These are phyloP conservation scores for Pythium brachiatum DNA, from an alignment of 352 stramenopile species.

Conservation along the genomic window DNA sequence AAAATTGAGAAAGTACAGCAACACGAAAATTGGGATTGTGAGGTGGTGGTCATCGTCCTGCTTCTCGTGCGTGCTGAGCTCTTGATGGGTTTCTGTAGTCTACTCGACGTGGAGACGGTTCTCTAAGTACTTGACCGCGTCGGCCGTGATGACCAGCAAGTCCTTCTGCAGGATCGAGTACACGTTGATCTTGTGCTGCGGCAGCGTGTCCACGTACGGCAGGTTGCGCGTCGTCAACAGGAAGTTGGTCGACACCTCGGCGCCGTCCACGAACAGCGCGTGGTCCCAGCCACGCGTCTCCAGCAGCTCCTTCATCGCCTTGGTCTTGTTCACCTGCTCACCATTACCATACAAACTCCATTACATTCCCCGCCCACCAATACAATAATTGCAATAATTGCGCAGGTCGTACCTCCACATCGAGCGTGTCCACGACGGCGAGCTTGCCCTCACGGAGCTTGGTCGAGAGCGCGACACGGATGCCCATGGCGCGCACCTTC, in stretches of 20 bases:
- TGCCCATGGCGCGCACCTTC: constrained; percentile 86
- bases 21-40: not conserved
- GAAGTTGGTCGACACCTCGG: constrained; percentile 75
- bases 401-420: constrained; percentile 55
- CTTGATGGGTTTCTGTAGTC: not conserved
- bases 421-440: constrained; percentile 72
- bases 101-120: constrained; percentile 84
- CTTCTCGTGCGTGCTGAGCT: not conserved
- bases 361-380: not conserved
- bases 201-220: constrained; percentile 77
- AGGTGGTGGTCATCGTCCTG: not conserved
- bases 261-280: constrained; percentile 79
- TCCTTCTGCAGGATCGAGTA: constrained; percentile 91
- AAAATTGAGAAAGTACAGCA: not conserved
- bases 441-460: constrained; percentile 88
- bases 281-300: constrained; percentile 79
- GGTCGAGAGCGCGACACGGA: constrained; percentile 81
- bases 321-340: constrained; percentile 75
- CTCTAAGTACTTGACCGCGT: constrained; percentile 87
- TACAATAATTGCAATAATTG: not conserved
- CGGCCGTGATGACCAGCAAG: constrained; percentile 80
- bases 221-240: constrained; percentile 83
- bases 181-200: constrained; percentile 88
- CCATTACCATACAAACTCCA: not conserved
- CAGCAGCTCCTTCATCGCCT: constrained; percentile 84